These are phyloP conservation scores for Moricandia arvensis DNA, from an alignment of 345 rosid species.

Conservation along the genomic window DNA sequence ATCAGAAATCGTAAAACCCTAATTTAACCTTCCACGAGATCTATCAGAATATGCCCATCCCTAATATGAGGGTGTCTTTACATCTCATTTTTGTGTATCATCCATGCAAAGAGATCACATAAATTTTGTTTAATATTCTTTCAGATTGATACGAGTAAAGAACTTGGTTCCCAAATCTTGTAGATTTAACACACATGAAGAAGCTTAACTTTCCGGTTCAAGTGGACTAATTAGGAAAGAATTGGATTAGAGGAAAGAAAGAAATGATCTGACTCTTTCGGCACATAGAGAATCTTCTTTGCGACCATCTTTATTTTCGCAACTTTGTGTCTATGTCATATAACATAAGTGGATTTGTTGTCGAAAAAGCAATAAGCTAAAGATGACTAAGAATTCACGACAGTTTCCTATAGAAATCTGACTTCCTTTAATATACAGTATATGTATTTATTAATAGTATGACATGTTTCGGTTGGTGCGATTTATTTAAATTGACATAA, in stretches of 20 bases:
- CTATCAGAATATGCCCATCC: not conserved
- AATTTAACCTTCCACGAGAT: not conserved
- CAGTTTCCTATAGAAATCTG: conserved; percentile 6
- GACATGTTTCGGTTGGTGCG: conserved; percentile 32
- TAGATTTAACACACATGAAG: not conserved
- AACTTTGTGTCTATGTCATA: conserved; percentile 19
- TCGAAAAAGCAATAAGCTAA: conserved; percentile 30
- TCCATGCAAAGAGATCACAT: not conserved
- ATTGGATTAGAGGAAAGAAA: not conserved
- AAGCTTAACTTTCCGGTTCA: not conserved
- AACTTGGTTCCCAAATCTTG: not conserved
- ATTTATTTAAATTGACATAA: conserved; percentile 26
- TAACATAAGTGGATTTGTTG: conserved; percentile 30
- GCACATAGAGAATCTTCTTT: conserved; percentile 18
- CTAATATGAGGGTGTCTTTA: not conserved
- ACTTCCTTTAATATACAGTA: not conserved
- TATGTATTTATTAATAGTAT: conserved; percentile 3
- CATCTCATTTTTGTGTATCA: not conserved
- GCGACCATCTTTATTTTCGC: conserved; percentile 14
- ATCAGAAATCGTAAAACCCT: not conserved
- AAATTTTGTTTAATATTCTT: not conserved
- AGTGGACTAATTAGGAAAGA: not conserved
- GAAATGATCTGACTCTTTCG: conserved; percentile 11
- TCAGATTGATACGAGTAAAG: not conserved
- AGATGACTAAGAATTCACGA: conserved; percentile 31